These are phyloP conservation scores for Glarea lozoyensis DNA, from an alignment of 495 filamentous ascomycete genomes.

Conservation along the genomic window DNA sequence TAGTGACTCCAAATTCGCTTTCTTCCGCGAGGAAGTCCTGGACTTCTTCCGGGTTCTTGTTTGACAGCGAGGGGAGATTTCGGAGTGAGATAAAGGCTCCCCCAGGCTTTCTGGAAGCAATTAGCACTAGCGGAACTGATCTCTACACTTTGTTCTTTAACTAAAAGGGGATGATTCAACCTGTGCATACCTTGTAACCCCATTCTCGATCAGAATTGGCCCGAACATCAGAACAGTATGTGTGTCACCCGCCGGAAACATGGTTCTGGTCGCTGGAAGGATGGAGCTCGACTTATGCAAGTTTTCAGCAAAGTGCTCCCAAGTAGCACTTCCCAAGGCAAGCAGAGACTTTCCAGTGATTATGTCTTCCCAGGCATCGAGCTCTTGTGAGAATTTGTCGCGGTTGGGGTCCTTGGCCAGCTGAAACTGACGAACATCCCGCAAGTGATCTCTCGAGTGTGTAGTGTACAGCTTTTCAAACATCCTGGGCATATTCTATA, in stretches of 20 bases:
- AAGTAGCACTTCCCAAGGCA: neutral
- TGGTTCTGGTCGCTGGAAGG: too few species aligned
- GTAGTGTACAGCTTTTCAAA: neutral
- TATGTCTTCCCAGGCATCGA: neutral
- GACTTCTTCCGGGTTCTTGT: neutral
- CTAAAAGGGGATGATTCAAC: too few species aligned
- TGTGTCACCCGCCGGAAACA: neutral
- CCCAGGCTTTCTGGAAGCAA: neutral
- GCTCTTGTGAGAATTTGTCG: neutral
- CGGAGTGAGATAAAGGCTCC: neutral
- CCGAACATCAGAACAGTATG: neutral
- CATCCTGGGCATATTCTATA: neutral
- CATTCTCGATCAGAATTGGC: neutral
- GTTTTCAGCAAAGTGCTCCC: neutral
- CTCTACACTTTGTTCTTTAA: too few species aligned
- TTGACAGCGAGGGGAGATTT: neutral
- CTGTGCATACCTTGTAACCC: too few species aligned
- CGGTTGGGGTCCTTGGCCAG: neutral
- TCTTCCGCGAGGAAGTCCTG: neutral
- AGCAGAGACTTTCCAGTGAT: neutral
- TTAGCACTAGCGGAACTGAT: too few species aligned
- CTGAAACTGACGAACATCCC: neutral
- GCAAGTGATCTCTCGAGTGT: neutral
- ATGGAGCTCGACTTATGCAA: neutral
- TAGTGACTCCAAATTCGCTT: neutral